Percentiles rank a stretch among this genome's conserved stretches.
Conservation (phyloP, 768 basidiomycete species). For the Suillus ampliporus region DNA sequence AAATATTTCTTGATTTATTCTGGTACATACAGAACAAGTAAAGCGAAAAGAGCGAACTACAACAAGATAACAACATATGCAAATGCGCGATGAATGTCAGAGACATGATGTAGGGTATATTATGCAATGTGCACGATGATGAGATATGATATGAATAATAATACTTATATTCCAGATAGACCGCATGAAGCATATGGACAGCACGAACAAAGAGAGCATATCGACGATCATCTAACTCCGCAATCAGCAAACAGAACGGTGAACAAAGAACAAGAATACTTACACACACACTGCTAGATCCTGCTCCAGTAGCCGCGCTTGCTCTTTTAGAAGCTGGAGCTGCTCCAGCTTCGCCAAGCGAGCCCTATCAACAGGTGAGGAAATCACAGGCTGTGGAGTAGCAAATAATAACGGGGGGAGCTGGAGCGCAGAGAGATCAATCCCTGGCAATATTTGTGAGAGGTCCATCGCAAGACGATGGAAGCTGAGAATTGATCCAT, state of each 20-base stretch:
- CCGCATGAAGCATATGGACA: not conserved
- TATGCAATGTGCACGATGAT: conserved; percentile 9
- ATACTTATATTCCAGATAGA: conserved; percentile 20
- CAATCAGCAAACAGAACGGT: not conserved
- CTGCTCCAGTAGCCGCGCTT: conserved; percentile 37
- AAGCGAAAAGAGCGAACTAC: not conserved
- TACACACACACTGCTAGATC: conserved; percentile 31
- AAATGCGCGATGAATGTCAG: not conserved
- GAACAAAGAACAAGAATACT: conserved; percentile 6
- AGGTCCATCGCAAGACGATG: not conserved
- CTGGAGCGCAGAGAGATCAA: conserved; percentile 34
- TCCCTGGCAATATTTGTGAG: conserved; percentile 23
- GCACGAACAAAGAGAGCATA: not conserved
- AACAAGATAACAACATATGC: not conserved
- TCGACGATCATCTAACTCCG: not conserved
- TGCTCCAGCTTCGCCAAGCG: conserved; percentile 39
- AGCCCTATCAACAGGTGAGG: conserved; percentile 3
- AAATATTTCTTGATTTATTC: not conserved
- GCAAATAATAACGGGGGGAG: conserved; percentile 14
- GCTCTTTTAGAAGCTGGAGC: conserved; percentile 40
- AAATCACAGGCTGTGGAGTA: not conserved
- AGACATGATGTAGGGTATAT: conserved; percentile 7
- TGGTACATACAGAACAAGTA: not conserved
- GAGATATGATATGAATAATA: conserved; percentile 17
- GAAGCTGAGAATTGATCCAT: not conserved